phyloP scores from a whole-genome alignment of 73 alveolate species.

The Uronychia setigera region DNA sequence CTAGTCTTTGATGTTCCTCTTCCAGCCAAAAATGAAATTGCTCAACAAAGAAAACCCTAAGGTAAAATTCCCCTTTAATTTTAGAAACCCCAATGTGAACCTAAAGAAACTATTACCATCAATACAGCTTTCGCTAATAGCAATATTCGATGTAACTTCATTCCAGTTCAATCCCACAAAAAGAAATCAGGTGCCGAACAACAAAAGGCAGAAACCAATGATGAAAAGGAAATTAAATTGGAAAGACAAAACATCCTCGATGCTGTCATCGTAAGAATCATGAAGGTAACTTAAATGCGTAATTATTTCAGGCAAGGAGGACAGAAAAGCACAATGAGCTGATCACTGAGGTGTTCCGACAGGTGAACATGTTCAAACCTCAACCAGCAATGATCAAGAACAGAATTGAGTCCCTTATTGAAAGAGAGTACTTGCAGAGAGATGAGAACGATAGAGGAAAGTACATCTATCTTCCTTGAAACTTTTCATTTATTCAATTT shows the following conservation, averaged over 20 bases:
- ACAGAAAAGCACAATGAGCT: constrained; percentile 76
- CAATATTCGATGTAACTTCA: constrained; percentile 42
- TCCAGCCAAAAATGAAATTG: constrained; percentile 69
- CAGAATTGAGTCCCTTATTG: constrained; percentile 87
- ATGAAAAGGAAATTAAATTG: constrained; percentile 54
- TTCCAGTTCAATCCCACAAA: constrained; percentile 51
- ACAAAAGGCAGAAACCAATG: constrained; percentile 12
- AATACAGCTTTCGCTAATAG: constrained; percentile 29
- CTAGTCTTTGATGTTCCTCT: constrained; percentile 48
- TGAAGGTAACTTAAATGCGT: constrained; percentile 39
- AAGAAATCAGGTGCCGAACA: constrained; percentile 41
- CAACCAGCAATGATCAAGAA: constrained; percentile 92
- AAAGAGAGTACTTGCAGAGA: constrained; percentile 84
- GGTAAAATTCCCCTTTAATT: not conserved
- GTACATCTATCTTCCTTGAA: constrained; percentile 79
- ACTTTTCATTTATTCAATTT: not conserved
- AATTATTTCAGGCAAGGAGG: constrained; percentile 48
- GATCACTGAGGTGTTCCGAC: constrained; percentile 80
- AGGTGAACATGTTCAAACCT: constrained; percentile 85
- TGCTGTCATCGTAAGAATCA: constrained; percentile 76
- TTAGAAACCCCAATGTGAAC: constrained; percentile 38
- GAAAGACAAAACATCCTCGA: constrained; percentile 71
- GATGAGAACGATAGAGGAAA: constrained; percentile 78
- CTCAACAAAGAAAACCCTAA: constrained; percentile 61
- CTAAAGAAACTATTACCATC: constrained; percentile 50